Evolutionary conservation across 1,139 yeast species (phyloP), one percentile per base, ranked within the genome.

Genomic region (Diutina scorzettiae): DNA sequence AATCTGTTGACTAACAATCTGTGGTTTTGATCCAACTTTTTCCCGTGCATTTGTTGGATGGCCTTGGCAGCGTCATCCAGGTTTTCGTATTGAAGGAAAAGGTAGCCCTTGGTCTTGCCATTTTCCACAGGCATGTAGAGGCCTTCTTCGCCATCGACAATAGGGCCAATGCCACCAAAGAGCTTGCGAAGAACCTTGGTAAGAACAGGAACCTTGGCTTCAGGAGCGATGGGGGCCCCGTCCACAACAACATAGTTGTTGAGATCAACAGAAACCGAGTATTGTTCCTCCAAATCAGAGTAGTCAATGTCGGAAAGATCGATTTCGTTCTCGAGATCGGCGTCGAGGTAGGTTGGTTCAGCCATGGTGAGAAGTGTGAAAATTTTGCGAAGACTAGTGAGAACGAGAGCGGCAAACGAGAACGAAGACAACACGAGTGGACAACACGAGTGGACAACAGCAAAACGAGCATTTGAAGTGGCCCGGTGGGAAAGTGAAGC

Each of bases 201-300:
- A 57, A 93, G 75, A 44, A 84, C 79, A 41, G 87, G 84, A 37
- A 80, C 85, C 64, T 93, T 93, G 44, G 86, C 62, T 57, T 82
- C 95, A 44, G 96, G 96, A 20, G 95, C 95, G 49, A 86, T 70
- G 50, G 99, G 99, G 5, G 95, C 91, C 41, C 98, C 98, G 59
- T 87, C 97, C 43, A 87, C 82, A 24, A 91, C 85, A 46, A 91
- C 78, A 57, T 78, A 89, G 55, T 76, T 76, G 55, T 86, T 96
- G 49, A 73, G 65, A 48, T 76, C 78, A 39, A 66, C 62, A 45
- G 73, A 70, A 44, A 84, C 79, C 30, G 76, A 65, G 60, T 73
- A 87, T 62, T 84, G 70, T 48, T 74, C 79, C 60, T 89, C 96
- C 55, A 89, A 72, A 60, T 89, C 98, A 47, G 87, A 68, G 66